phyloP scores from a whole-genome alignment of 768 basidiomycete genomes.

The Russula virescens region DNA sequence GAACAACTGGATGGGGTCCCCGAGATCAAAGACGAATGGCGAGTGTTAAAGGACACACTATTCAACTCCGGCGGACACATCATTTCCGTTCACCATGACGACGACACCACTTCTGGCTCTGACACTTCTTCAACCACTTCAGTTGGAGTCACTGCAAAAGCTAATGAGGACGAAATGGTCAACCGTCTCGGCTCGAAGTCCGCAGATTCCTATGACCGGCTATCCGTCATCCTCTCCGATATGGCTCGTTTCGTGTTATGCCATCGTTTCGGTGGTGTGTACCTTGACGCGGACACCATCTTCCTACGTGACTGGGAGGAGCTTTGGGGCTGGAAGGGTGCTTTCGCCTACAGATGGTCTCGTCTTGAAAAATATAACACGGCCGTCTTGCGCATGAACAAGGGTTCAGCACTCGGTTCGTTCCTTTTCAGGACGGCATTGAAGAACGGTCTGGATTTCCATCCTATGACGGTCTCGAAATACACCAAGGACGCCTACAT shows the following conservation, averaged over 20 bases:
- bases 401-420: conserved; percentile 82
- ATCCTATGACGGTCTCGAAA: conserved; percentile 89
- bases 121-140: conserved; percentile 20
- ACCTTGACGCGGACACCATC: conserved; percentile 95
- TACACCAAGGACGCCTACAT: conserved; percentile 88
- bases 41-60: conserved; percentile 61
- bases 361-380: conserved; percentile 93
- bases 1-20: conserved; percentile 90
- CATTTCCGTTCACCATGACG: conserved; percentile 53
- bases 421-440: conserved; percentile 93
- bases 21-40: conserved; percentile 89
- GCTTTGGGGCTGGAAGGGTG: conserved; percentile 93
- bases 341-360: conserved; percentile 96
- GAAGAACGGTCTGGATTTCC: conserved; percentile 92
- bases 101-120: conserved; percentile 35
- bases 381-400: conserved; percentile 91
- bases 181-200: conserved; percentile 90
- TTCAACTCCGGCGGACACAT: conserved; percentile 87
- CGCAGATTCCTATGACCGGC: conserved; percentile 77
- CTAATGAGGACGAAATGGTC: conserved; percentile 46
- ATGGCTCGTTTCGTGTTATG: conserved; percentile 98
- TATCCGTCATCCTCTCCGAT: conserved; percentile 92
- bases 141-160: conserved; percentile 17
- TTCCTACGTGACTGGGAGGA: conserved; percentile 98
- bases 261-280: conserved; percentile 93